Evolutionary conservation across 2,329 filamentous ascomycete genomes (phyloP), one percentile per base, ranked within the genome.

Genomic region (Talaromyces sp.): DNA sequence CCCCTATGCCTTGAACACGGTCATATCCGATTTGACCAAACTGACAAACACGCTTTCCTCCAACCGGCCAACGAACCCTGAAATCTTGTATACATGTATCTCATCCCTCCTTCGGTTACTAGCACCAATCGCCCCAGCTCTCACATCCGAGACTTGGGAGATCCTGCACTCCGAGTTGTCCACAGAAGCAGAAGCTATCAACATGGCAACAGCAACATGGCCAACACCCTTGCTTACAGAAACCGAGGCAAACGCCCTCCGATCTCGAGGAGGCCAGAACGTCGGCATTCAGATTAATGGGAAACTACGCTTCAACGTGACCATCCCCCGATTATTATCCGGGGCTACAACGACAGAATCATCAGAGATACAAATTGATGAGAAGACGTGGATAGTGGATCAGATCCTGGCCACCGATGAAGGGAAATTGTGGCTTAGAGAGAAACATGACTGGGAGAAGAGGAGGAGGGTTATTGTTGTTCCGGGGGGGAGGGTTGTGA

Each of bases 111-210:
- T 94, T 47, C 86, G 87, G 59, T 86, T 96, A 80, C 81, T 93
- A 70, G 90, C 91, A 0, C 93, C 93, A 3, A 87, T 96, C 61
- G 87, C 91, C 0, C 93, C 93, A 0, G 91, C 90, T 0, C 87
- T 95, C 66, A 85, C 91, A 1, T 92, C 94, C 70, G 91, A 96
- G 78, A 91, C 88, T 75, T 96, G 91, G 91, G 82, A 85, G 67
- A 71, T 85, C 1, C 81, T 93, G 3, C 73, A 77, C 63, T 68
- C 68, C n/a, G 60, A 70, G 29, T 61, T 72, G n/a, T 22, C 69
- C 62, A 25, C 67, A 36, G 29, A 60, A 5, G 7, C 31, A n/a
- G 34, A 63, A 17, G 40, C 71, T 1, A 72, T 73, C 22, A 71
- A 78, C 1, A 78, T 86, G 47, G 83, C 85, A 60, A 73, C 77